Evolutionary conservation across 208 protist genomes (phyloP), one percentile per base, ranked within the genome.

Genomic region (Leishmania mexicana): DNA sequence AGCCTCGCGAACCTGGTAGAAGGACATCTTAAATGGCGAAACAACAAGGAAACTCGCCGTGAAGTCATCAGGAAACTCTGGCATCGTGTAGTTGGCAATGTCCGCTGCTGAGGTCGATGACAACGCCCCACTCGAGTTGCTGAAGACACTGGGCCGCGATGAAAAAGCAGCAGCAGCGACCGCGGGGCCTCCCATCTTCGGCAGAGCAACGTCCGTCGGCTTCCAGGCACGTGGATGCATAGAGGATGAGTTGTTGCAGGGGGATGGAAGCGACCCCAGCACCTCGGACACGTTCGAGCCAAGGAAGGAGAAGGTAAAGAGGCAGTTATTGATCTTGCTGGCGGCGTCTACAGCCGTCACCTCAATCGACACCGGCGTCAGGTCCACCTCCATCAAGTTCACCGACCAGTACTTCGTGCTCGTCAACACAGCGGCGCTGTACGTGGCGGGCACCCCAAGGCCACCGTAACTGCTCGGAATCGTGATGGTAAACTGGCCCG

Each of bases 31-130:
- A 15, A 17, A 19, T 3, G 83, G 85, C 76, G 81, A 79, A 42
- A 89, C 87, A 11, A 88, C 86, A 19, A 88, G 81, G 73, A 92
- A 85, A 54, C 89, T 72, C 10, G 86, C 83, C 6, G 60, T 86
- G 67, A 92, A 92, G 7, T 42, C 54, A 38, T 67, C 68, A 28
- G 88, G 88, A 64, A 92, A 86, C 5, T 24, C 17, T 4, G 88
- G 88, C 85, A 92, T 88, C 28, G 77, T 47, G 51, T 53, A 53
- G 51, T 53, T 40, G 24, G 0, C 21, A 24, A 24, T 35, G 31
- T 15, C 15, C 49, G 45, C 54, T 24, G 51, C 11, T 35, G 71
- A 53, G 35, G 47, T 38, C 40, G 47, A 60, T 24, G 72, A n/a
- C 15, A 4, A 21, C 17, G 51, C 10, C 51, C 2, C 17, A 62